Base-by-base conservation (phyloP, 1,139 yeast species). In the Magnusiomyces fungicola region DNA sequence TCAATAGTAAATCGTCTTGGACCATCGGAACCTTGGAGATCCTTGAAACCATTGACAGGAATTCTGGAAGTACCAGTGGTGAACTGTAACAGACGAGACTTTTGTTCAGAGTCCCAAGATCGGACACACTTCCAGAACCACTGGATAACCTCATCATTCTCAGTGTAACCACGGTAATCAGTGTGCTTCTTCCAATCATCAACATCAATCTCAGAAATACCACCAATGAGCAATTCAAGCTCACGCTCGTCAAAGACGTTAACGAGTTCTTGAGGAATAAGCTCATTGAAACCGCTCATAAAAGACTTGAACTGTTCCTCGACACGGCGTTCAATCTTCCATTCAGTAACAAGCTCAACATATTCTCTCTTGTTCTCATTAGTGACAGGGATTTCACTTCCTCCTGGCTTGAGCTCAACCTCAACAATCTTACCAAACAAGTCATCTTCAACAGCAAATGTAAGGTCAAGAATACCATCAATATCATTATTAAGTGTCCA, bases 181-280 rank as follows among this genome's bases (percentile, higher is more conserved):
- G 98, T 92, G 68, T 92, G 97, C 68, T 89, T 90, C 71, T 89
- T 90, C 99, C 99, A 92, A 71, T 92, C 99, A 59, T 89, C 97
- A 53, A 89, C 85, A 68, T 92, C 98, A 62, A 92, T 92, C 63
- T 92, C 98, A 1, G 97, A 95, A 64, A 92, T 82, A 67, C 99
- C 99, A 66, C 98, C 98, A 69, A 92, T 94, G 65, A 92, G 78
- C 64, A 94, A 74, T 72, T 94, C 98, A 57, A 92, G 74, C 70
- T 92, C 99, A 67, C 97, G 83, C 71, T 92, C 98, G 70, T 92
- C 98, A 66, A 92, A 92, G 42, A 92, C 98, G 61, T 87, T 88
- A 49, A 92, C 95, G 55, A 92, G 74, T 66, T 92, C 98, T 70
- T 90, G 96, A 22, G 99, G 98, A 55, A 92, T 89, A 63, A 92